Conservation (phyloP, 495 filamentous ascomycete species). For the Cercophora newfieldiana region DNA sequence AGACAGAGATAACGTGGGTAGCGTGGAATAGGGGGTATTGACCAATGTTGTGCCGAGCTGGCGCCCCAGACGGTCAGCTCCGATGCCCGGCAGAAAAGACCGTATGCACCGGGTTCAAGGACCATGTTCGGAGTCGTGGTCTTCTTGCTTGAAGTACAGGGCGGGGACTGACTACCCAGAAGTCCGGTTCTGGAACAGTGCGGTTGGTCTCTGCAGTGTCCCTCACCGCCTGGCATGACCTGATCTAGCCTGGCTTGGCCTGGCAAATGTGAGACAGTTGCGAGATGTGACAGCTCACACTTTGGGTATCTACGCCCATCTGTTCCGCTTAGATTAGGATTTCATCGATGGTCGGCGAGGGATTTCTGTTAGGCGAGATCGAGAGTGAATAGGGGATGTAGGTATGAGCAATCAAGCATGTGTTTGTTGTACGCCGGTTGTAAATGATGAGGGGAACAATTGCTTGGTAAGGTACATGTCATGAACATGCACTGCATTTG, state of each 20-base stretch:
- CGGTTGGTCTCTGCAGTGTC: not conserved
- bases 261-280: not conserved
- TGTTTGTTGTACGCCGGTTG: not conserved
- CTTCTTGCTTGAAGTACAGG: not conserved
- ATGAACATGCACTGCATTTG: too few species aligned
- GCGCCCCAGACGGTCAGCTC: not conserved
- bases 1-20: too few species aligned
- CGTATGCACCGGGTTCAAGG: not conserved
- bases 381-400: not conserved
- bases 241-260: not conserved
- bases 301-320: not conserved
- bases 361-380: not conserved
- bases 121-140: not conserved
- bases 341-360: not conserved
- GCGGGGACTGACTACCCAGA: not conserved
- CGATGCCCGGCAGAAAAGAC: not conserved
- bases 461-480: not conserved
- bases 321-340: not conserved
- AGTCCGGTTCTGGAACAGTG: not conserved
- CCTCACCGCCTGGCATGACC: not conserved
- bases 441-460: too few species aligned
- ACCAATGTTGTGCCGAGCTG: not conserved
- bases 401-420: too few species aligned
- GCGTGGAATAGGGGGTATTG: too few species aligned
- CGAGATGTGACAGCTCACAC: not conserved